phyloP scores from a whole-genome alignment of 345 rosid genomes.

The Hibiscus trionum region DNA sequence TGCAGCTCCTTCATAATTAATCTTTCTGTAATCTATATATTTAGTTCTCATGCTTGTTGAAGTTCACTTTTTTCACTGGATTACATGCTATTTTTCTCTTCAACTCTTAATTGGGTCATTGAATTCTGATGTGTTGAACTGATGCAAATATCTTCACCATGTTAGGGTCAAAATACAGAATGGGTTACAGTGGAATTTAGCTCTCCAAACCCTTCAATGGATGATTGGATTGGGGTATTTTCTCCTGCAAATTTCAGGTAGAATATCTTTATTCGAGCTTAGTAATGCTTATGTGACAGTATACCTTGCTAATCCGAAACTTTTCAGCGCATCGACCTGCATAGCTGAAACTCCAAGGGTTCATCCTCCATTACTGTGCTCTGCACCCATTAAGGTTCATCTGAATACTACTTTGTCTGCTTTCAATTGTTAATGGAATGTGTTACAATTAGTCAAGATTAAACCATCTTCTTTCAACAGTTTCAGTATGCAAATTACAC shows the following conservation, averaged over 20 bases:
- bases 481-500: constrained; percentile 59
- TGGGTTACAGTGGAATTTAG: constrained; percentile 40
- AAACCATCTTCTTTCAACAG: constrained; percentile 17
- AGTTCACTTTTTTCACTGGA: background rate
- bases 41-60: no score
- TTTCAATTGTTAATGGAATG: background rate
- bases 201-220: constrained; percentile 45
- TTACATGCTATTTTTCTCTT: background rate
- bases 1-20: background rate
- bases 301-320: background rate
- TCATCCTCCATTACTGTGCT: constrained; percentile 43
- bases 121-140: background rate
- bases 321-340: constrained; percentile 49
- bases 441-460: background rate
- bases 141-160: background rate
- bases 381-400: constrained; percentile 50
- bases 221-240: constrained; percentile 78
- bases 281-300: background rate
- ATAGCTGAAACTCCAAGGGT: constrained; percentile 31
- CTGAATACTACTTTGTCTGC: background rate
- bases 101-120: background rate
- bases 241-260: constrained; percentile 74
- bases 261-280: background rate
- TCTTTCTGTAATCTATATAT: background rate
- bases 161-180: constrained; percentile 36